A percentile compares a stretch with the other conserved stretches of the same genome.
These are phyloP conservation scores for Diaporthe aspalathi DNA, from an alignment of 2,329 filamentous ascomycete species.

Conservation along the genomic window DNA sequence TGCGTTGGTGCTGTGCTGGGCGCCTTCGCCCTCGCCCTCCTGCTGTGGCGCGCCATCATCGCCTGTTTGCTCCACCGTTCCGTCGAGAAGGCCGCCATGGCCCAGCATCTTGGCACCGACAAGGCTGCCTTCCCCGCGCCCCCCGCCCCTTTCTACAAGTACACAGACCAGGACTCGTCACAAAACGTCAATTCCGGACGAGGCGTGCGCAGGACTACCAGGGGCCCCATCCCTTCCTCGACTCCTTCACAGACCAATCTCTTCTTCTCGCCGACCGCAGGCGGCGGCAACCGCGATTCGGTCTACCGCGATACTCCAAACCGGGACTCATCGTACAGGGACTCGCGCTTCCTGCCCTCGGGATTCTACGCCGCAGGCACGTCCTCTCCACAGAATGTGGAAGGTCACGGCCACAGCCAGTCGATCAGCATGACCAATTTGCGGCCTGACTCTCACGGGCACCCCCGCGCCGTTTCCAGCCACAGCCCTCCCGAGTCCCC, in stretches of 20 bases:
- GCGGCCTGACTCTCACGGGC: constrained; percentile 67
- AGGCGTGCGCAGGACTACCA: constrained; percentile 62
- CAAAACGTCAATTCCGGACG: constrained; percentile 62
- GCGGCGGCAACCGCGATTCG: constrained; percentile 54
- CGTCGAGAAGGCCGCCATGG: constrained; percentile 85
- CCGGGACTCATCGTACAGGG: constrained; percentile 62
- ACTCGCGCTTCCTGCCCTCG: constrained; percentile 85
- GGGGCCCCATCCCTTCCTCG: constrained; percentile 63
- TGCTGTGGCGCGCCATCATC: constrained; percentile 88
- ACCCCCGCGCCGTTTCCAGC: constrained; percentile 56
- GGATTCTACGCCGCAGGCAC: constrained; percentile 87
- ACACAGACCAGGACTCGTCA: constrained; percentile 69
- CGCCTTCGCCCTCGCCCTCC: constrained; percentile 81
- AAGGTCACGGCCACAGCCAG: constrained; percentile 59
- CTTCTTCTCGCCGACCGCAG: constrained; percentile 95
- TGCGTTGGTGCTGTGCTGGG: constrained; percentile 90
- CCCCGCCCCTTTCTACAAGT: constrained; percentile 72
- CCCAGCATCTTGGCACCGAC: constrained; percentile 75
- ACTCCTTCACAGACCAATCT: constrained; percentile 76
- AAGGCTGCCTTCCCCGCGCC: constrained; percentile 73
- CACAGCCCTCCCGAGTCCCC: constrained; percentile 76
- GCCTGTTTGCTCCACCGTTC: constrained; percentile 93
- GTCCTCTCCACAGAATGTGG: constrained; percentile 65
- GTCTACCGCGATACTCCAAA: constrained; percentile 29
- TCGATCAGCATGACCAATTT: constrained; percentile 72